Evolutionary conservation across 2,329 filamentous ascomycete genomes (phyloP).

Genomic region (Xylariaceae sp.): DNA sequence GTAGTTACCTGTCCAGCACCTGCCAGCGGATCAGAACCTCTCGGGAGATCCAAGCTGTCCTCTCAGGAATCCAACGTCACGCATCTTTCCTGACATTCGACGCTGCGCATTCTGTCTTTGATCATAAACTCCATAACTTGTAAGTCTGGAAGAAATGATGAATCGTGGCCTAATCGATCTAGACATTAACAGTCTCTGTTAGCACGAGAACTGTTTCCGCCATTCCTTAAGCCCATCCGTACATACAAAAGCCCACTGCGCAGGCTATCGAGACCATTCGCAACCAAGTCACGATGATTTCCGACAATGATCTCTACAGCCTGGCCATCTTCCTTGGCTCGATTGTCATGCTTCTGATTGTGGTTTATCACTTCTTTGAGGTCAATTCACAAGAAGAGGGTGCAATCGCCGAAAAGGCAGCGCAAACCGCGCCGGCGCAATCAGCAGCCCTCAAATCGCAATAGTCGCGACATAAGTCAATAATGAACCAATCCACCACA

Average conservation of each 20-base stretch:
- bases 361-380: slow-evolving; percentile 94
- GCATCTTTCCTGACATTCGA: slow-evolving; percentile 4
- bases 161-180: not conserved
- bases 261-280: slow-evolving; percentile 5
- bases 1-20: not conserved
- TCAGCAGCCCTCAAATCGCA: slow-evolving; percentile 25
- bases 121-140: slow-evolving; percentile 4
- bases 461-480: slow-evolving; percentile 18
- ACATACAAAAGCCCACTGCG: slow-evolving; percentile 6
- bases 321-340: slow-evolving; percentile 91
- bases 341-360: slow-evolving; percentile 83
- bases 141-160: slow-evolving; percentile 1
- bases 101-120: slow-evolving; percentile 10
- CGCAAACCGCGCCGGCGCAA: slow-evolving; percentile 28
- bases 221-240: slow-evolving; percentile 17
- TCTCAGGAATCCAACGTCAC: slow-evolving; percentile 13
- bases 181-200: not conserved
- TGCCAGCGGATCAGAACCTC: not conserved
- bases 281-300: slow-evolving; percentile 67
- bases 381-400: slow-evolving; percentile 62
- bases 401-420: slow-evolving; percentile 26
- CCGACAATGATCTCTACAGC: slow-evolving; percentile 84
- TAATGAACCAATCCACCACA: not conserved
- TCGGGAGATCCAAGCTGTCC: slow-evolving; percentile 33
- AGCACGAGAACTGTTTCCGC: not conserved